phyloP scores from a whole-genome alignment of 495 filamentous ascomycete species.

The Rostrohypoxylon terebratum region DNA sequence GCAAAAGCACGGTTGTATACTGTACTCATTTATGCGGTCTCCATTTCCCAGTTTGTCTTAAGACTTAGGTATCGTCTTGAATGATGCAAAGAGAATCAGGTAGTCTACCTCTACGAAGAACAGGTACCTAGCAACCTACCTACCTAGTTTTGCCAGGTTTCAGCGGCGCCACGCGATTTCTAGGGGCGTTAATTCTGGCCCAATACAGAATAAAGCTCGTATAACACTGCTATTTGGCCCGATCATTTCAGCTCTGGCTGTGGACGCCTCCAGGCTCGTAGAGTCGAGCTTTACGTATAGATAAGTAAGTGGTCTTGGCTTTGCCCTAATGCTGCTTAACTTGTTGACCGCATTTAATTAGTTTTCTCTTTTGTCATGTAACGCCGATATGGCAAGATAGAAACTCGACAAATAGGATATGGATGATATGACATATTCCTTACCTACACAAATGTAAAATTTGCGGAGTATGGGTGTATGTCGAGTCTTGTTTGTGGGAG shows the following conservation, averaged over 20 bases:
- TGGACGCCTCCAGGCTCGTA: background rate
- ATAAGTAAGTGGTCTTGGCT: background rate
- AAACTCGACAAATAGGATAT: background rate
- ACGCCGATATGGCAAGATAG: background rate
- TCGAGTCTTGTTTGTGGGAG: background rate
- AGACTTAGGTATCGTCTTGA: slow-evolving; percentile 43
- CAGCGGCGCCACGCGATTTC: slow-evolving; percentile 25
- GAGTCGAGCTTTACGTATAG: background rate
- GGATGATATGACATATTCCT: slow-evolving; percentile 7
- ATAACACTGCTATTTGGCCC: slow-evolving; percentile 5
- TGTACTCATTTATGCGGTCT: slow-evolving; percentile 52
- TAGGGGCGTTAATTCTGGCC: no score
- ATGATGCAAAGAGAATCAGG: background rate
- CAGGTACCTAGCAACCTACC: no score
- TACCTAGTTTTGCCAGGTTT: slow-evolving; percentile 28
- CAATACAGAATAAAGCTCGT: no score
- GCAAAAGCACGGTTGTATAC: slow-evolving; percentile 43
- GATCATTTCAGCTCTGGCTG: background rate
- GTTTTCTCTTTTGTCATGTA: no score
- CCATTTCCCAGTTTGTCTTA: slow-evolving; percentile 52
- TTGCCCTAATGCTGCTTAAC: background rate
- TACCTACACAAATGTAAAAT: background rate
- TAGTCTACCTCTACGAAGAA: no score
- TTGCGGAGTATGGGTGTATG: slow-evolving; percentile 4
- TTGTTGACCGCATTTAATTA: no score